These are phyloP conservation scores for Naematelia encephala DNA, from an alignment of 768 basidiomycete species.

Conservation along the genomic window DNA sequence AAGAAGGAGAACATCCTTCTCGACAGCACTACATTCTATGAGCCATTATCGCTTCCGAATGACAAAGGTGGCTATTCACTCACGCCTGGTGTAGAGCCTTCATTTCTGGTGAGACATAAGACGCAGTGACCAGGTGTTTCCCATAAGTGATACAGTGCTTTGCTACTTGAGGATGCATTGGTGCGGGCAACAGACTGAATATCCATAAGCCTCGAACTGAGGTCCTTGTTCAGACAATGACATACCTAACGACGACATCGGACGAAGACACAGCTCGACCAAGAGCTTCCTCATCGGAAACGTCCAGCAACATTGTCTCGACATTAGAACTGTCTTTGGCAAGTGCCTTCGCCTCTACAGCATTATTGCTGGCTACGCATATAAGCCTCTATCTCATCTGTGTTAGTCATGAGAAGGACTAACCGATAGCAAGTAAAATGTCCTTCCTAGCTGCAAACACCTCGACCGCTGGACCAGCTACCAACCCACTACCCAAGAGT, in stretches of 20 bases:
- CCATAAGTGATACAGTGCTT: conserved; percentile 64
- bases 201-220: too few relatives aligned
- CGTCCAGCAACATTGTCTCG: conserved; percentile 60
- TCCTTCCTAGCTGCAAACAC: conserved; percentile 64
- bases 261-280: conserved; percentile 59
- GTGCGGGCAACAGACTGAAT: conserved; percentile 70
- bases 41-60: neutral
- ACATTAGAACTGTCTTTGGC: conserved; percentile 57
- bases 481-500: conserved; percentile 91
- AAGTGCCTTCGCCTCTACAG: conserved; percentile 58
- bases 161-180: conserved; percentile 69
- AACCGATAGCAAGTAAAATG: conserved; percentile 73
- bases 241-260: conserved; percentile 81
- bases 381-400: conserved; percentile 13
- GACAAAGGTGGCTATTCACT: conserved; percentile 21
- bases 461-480: conserved; percentile 81
- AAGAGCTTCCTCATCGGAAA: conserved; percentile 57
- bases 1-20: conserved; percentile 67
- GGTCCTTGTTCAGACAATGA: neutral
- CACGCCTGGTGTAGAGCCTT: conserved; percentile 61
- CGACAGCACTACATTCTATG: conserved; percentile 57
- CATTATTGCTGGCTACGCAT: conserved; percentile 67
- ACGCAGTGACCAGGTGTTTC: conserved; percentile 84
- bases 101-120: conserved; percentile 82
- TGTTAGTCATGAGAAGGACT: conserved; percentile 43